Conservation (phyloP, 306 rosid genomes). For the Cajanus cajan region DNA sequence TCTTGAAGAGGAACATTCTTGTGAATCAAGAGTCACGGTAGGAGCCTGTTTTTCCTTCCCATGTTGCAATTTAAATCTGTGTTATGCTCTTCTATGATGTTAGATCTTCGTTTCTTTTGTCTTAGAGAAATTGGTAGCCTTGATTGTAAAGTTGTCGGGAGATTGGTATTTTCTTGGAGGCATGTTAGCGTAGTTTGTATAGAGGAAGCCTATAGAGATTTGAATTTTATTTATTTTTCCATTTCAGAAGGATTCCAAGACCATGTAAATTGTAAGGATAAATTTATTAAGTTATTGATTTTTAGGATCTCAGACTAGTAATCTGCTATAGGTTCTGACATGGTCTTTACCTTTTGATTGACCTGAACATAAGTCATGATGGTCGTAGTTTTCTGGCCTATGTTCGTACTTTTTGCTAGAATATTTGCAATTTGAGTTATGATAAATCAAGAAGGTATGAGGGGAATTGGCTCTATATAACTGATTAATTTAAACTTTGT, state of each 20-base stretch:
- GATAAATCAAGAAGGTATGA: background rate
- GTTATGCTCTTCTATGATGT: background rate
- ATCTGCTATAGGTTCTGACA: background rate
- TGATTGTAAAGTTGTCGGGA: background rate
- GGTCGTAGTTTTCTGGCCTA: background rate
- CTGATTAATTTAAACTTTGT: background rate
- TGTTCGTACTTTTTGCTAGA: background rate
- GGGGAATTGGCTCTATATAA: background rate
- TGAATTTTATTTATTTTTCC: background rate
- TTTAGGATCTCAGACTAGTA: background rate
- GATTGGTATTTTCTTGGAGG: background rate
- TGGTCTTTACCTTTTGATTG: constrained; percentile 2
- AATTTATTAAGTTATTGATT: background rate
- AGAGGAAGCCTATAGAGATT: background rate
- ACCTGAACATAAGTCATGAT: background rate
- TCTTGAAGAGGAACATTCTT: constrained; percentile 91
- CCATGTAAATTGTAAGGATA: background rate
- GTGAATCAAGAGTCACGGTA: constrained; percentile 87
- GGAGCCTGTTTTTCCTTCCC: constrained; percentile 3
- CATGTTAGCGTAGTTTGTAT: background rate
- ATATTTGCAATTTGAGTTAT: background rate
- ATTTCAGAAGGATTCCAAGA: background rate
- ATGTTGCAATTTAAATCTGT: constrained; percentile 21
- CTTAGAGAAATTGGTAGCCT: background rate
- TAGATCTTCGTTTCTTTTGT: constrained; percentile 11